Base-by-base conservation (phyloP, 1,139 yeast genomes). In the Yamadazyma aaseri region DNA sequence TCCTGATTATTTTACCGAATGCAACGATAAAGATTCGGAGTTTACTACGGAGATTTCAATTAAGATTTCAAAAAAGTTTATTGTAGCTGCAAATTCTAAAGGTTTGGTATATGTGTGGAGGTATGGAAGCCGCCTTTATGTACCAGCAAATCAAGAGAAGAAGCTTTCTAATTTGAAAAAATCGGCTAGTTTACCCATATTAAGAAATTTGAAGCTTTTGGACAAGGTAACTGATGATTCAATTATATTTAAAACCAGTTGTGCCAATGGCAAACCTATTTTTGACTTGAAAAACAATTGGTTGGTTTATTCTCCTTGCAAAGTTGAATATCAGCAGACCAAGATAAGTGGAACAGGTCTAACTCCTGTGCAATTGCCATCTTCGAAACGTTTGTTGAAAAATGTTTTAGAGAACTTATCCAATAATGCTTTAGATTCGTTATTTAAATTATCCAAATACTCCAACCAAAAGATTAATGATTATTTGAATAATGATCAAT, bases 391-490 rank as follows among this genome's bases (percentile, higher is more conserved):
- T 0, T 47, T 75, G 20, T 55, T 74, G 28, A 63, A 67, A 33
- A 68, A 72, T 36, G 66, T 78, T 1, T 49, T 77, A 36, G 66
- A 71, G 6, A 60, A 68, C 13, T 47, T 79, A 12, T 75, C 82
- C 3, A 67, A 68, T 37, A 63, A 72, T 4, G 80, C 84, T 0
- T 54, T 77, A 15, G 84, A 79, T 52, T 74, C 80, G 4, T 51
- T 78, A 20, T 58, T 68, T 41, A 66, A 68, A 46, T 47, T 78
- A 11, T 67, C 81, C 0, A 78, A 75, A 40, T 54, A 68, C 6
- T 66, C 79, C 9, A 65, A 75, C n/a, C 54, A 60, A 6, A 67
- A 64, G 34, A 47, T 75, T 13, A 68, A 60, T 32, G 53, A 58
- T n/a, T 63, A 66, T 42, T 56, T 69, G 47, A 53, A 55, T 16